Evolutionary conservation across 31 red algal genomes (phyloP), one percentile per base, ranked within the genome.

Genomic region (Bonnemaisonia californica): DNA sequence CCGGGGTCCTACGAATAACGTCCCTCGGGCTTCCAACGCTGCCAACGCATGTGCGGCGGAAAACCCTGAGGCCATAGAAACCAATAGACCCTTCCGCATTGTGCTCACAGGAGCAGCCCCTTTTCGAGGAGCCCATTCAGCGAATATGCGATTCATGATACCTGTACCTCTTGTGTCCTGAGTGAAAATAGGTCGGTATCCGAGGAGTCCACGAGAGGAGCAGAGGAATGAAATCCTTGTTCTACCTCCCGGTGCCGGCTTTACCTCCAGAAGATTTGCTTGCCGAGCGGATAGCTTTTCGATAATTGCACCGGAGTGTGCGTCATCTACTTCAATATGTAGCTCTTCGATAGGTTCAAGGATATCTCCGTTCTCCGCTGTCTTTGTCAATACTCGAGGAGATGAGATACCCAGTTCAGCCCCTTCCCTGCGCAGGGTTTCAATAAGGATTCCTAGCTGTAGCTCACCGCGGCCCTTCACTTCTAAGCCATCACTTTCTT

Each of bases 391-490:
- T 23, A 91, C 84, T 2, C 69, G 54, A 5, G 93, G 93, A 2
- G 87, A 83, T 57, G 93, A 96, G 38, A 96, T 41, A 27, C 77
- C 87, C 54, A 96, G 56, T 84, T 96, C 93, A 40, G 66, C 67
- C 41, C 87, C 87, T 71, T 96, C 83, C 51, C 93, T 74, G 23
- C 93, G 87, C 61, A 96, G 61, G 28, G 77, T 86, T 74, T 96
- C 93, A 51, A 96, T 77, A 21, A 96, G 63, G 66, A 96, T 88
- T 28, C 83, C 93, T 3, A 96, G 69, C 62, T 96, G 93, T 37
- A 96, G 66, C 62, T 96, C 93, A n/a, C 93, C 93, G 41, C 93
- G 88, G 35, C 93, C 93, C 29, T 91, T 79, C 35, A 96, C 93
- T 70, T 91, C 79, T 35, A 95, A 56, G 22, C 69, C 81, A 64